Percentiles rank a stretch among this genome's conserved stretches.
phyloP scores from a whole-genome alignment of 805 yeast species.

The Metschnikowia anglica region DNA sequence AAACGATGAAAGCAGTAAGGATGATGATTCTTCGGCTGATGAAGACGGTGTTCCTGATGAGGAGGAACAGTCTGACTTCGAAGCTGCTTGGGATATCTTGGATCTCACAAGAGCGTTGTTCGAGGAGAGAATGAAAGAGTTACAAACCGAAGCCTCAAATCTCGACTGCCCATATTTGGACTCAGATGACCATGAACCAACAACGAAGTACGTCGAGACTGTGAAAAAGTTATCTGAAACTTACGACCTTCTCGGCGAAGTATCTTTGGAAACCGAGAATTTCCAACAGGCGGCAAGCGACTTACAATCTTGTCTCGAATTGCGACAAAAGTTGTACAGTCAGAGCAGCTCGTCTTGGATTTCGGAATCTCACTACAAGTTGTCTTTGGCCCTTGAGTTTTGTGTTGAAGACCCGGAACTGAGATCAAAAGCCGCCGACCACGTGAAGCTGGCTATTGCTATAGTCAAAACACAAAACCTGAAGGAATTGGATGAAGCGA shows the following conservation, averaged over 20 bases:
- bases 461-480: conserved; percentile 41
- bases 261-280: conserved; percentile 85
- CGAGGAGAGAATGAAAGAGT: conserved; percentile 42
- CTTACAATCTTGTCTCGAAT: conserved; percentile 54
- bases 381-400: conserved; percentile 77
- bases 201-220: conserved; percentile 34
- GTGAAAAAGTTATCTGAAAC: conserved; percentile 65
- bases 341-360: conserved; percentile 54
- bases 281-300: conserved; percentile 76
- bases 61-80: conserved; percentile 71
- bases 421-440: conserved; percentile 51
- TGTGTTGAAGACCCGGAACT: conserved; percentile 50
- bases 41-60: conserved; percentile 30
- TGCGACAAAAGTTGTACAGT: conserved; percentile 51
- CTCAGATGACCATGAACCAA: conserved; percentile 31
- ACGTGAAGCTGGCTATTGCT: conserved; percentile 52
- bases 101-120: conserved; percentile 74
- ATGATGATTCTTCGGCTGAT: no score
- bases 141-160: conserved; percentile 6
- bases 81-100: conserved; percentile 82
- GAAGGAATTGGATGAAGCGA: conserved; percentile 39
- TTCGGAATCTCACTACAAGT: conserved; percentile 78
- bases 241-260: conserved; percentile 82
- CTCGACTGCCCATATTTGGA: conserved; percentile 29
- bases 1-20: no score